Percentiles rank a stretch among this genome's conserved stretches.
phyloP scores from a whole-genome alignment of 2,329 filamentous ascomycete species.

The Aspergillus japonicus region DNA sequence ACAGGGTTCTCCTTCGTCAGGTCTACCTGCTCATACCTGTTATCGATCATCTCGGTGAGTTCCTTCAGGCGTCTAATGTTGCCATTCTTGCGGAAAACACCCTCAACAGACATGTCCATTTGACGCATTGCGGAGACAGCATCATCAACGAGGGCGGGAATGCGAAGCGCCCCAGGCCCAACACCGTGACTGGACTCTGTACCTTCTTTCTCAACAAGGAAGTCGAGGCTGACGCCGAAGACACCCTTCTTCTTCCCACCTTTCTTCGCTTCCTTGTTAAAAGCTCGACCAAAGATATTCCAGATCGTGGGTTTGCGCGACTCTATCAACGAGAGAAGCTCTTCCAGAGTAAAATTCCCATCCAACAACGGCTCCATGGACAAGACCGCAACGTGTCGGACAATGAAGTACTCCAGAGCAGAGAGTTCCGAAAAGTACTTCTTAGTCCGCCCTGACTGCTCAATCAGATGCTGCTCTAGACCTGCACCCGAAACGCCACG shows the following conservation, averaged over 20 bases:
- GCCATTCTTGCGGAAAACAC: constrained; percentile 97
- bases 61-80: constrained; percentile 94
- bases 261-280: constrained; percentile 74
- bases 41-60: constrained; percentile 80
- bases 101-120: constrained; percentile 98
- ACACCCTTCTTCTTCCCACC: constrained; percentile 86
- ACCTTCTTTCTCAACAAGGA: constrained; percentile 87
- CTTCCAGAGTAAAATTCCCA: constrained; percentile 87
- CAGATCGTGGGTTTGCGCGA: constrained; percentile 92
- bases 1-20: constrained; percentile 87
- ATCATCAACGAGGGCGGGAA: constrained; percentile 94
- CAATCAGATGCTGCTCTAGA: constrained; percentile 47
- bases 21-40: constrained; percentile 79
- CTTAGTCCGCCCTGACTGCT: constrained; percentile 61
- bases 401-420: constrained; percentile 94
- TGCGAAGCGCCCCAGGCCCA: constrained; percentile 82
- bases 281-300: constrained; percentile 97
- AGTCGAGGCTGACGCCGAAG: constrained; percentile 85
- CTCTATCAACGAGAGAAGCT: constrained; percentile 88
- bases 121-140: constrained; percentile 92
- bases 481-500: constrained; percentile 61
- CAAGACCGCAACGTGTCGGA: constrained; percentile 89
- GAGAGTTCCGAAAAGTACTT: constrained; percentile 96
- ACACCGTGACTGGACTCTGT: constrained; percentile 98
- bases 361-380: constrained; percentile 93